Conservation (phyloP, 78 protist genomes). For the Dictyostelium capitatum region DNA sequence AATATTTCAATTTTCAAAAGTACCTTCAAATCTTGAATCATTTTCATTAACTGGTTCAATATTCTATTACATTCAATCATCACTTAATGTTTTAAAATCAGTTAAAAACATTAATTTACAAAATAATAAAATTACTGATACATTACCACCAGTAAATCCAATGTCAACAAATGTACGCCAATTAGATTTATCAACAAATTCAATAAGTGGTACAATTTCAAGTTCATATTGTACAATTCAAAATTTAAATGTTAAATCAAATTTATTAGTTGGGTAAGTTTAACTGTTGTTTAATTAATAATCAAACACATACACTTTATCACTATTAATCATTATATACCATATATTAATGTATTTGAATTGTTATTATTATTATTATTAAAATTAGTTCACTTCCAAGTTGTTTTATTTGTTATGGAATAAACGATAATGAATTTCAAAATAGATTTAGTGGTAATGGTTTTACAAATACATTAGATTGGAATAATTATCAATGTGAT, state of each 20-base stretch:
- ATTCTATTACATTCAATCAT: no score
- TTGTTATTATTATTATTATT: not conserved
- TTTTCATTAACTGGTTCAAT: no score
- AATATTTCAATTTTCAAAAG: no score
- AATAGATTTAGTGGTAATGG: not conserved
- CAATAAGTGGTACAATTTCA: not conserved
- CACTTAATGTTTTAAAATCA: no score
- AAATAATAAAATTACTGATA: no score
- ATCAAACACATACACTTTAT: no score
- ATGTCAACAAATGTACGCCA: no score
- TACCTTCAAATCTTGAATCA: no score
- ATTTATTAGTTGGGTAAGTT: not conserved
- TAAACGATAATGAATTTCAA: not conserved
- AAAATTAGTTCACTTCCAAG: not conserved
- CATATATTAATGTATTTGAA: no score
- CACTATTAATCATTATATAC: no score
- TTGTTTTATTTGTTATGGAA: slow-evolving; percentile 5
- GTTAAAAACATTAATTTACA: no score
- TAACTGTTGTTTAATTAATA: not conserved
- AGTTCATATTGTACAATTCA: not conserved
- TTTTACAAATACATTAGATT: not conserved
- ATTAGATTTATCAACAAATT: not conserved
- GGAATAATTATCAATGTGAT: not conserved
- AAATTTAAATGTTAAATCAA: not conserved
- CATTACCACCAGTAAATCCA: no score